Evolutionary conservation across 2,329 filamentous ascomycete species (phyloP).

Genomic region (Clonostachys solani): DNA sequence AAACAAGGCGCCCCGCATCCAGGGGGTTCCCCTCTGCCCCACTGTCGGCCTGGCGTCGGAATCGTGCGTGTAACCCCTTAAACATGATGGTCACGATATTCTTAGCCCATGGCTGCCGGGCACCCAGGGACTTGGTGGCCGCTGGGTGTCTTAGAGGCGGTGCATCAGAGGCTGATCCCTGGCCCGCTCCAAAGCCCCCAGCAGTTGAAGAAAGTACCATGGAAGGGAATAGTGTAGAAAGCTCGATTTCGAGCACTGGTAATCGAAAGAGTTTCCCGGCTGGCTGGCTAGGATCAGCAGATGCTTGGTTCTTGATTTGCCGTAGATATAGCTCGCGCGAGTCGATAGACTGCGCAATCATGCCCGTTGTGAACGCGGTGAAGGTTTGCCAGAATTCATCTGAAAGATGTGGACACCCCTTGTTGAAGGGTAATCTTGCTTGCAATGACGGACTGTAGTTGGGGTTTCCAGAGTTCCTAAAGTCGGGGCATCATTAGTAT

Average conservation of each 20-base stretch:
- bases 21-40: neutral
- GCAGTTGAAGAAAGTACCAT: conserved; percentile 16
- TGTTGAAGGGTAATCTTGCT: conserved; percentile 36
- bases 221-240: conserved; percentile 38
- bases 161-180: neutral
- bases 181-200: neutral
- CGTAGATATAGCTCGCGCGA: conserved; percentile 40
- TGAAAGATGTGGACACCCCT: conserved; percentile 36
- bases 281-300: conserved; percentile 29
- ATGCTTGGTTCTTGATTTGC: conserved; percentile 34
- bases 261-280: conserved; percentile 25
- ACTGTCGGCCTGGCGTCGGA: conserved; percentile 6
- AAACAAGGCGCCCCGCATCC: conserved; percentile 17
- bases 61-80: conserved; percentile 31
- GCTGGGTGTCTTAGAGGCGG: conserved; percentile 1
- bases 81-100: conserved; percentile 58
- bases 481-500: too few species aligned
- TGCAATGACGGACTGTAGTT: conserved; percentile 13
- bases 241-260: conserved; percentile 42
- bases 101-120: conserved; percentile 48
- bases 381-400: conserved; percentile 48
- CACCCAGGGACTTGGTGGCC: conserved; percentile 8
- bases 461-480: too few species aligned
- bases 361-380: conserved; percentile 42
- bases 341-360: conserved; percentile 47